These are phyloP conservation scores for Mycena capillaripes DNA, from an alignment of 768 basidiomycete genomes.

Conservation along the genomic window DNA sequence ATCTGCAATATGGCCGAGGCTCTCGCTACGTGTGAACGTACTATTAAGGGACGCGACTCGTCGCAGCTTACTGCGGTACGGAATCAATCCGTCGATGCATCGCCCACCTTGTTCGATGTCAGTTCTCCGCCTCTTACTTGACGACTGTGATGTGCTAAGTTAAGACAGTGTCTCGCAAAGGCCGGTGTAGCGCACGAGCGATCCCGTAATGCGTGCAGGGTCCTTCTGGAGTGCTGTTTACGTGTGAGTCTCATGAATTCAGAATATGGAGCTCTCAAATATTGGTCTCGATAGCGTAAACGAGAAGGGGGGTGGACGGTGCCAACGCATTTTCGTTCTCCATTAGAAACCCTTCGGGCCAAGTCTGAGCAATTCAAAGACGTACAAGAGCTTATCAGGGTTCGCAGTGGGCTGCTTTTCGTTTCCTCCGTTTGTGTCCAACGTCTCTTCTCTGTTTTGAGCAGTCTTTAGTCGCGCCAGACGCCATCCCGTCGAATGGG, in stretches of 20 bases:
- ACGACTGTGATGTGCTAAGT: conserved; percentile 12
- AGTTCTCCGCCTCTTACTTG: conserved; percentile 36
- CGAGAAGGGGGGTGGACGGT: conserved; percentile 57
- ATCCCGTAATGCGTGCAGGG: conserved; percentile 53
- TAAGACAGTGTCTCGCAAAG: conserved; percentile 49
- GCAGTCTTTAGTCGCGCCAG: conserved; percentile 54
- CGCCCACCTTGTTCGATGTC: conserved; percentile 64
- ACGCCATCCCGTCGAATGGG: conserved; percentile 22
- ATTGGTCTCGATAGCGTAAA: conserved; percentile 54
- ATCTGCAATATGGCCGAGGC: conserved; percentile 61
- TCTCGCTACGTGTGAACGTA: conserved; percentile 54
- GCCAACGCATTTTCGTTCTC: conserved; percentile 54
- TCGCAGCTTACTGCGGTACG: conserved; percentile 53
- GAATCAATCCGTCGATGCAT: conserved; percentile 65
- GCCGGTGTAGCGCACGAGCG: conserved; percentile 43
- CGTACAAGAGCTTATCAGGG: conserved; percentile 64
- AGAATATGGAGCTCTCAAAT: conserved; percentile 13
- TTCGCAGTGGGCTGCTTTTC: conserved; percentile 65
- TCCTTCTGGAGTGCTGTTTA: conserved; percentile 60
- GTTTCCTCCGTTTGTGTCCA: conserved; percentile 52
- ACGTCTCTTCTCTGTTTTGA: conserved; percentile 57
- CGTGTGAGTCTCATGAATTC: conserved; percentile 47
- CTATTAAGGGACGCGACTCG: conserved; percentile 41
- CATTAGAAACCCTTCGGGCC: conserved; percentile 49
- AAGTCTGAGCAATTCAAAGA: conserved; percentile 44